Base-by-base conservation (phyloP, 306 rosid genomes). In the Coriaria nepalensis region DNA sequence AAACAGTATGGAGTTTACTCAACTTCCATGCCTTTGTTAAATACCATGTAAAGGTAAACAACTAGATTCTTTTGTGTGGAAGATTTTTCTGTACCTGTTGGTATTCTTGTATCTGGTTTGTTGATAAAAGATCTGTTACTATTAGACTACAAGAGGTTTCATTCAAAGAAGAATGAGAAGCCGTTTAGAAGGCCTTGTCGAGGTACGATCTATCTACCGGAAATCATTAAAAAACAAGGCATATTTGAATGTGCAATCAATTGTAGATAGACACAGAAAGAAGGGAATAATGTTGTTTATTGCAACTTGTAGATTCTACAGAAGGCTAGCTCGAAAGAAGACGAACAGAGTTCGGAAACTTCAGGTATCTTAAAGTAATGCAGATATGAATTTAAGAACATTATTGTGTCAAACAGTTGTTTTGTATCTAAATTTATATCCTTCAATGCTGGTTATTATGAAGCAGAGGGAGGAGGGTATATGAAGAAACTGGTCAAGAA, bases 81-180 rank as follows among this genome's bases (percentile, higher is more conserved):
- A 56, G 37, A 56, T 45, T 12, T 43, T 35, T 62, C 33, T 10
- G 43, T 50, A 13, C 11, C 43, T 50, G 42, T 45, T 15, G 14
- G 33, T 6, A 10, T 14, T 36, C 33, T 2, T 9, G 10, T 13
- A 8, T 50, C 12, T 12, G 38, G 33, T 39, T 60, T 44, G 51
- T 47, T 59, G 45, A 53, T 33, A 57, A 60, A 0, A 49, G 42
- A 50, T 46, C 53, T 46, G 29, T 10, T 44, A 42, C 40, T 37
- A 54, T 14, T 79, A 84, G 93, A 65, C 80, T 62, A 74, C 95
- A 52, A 73, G 76, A 81, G 86, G 87, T 52, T 84, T 76, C 53
- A 79, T 81, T 10, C 95, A 84, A 37, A 74, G 87, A 79, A 74
- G 80, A 73, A 81, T 90, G 87, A 81, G 95, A 63, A 81, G 73